Evolutionary conservation across 805 yeast species (phyloP).

Genomic region (Candida ovalis): DNA sequence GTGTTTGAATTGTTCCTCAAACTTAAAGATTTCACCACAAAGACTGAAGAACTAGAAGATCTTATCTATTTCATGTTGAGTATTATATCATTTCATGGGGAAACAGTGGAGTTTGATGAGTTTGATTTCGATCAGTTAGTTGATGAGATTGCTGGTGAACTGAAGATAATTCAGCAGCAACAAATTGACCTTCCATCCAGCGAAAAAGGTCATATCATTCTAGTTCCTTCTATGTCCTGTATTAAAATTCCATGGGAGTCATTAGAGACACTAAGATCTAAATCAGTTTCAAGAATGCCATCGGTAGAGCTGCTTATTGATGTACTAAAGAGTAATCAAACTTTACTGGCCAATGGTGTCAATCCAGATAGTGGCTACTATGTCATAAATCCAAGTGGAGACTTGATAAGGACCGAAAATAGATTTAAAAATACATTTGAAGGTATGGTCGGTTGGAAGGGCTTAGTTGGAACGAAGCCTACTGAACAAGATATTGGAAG

Average conservation of each 20-base stretch:
- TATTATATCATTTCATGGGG: slow-evolving; percentile 58
- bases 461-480: slow-evolving; percentile 55
- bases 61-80: slow-evolving; percentile 61
- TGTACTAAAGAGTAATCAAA: slow-evolving; percentile 26
- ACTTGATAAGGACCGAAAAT: slow-evolving; percentile 62
- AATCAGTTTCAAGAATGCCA: slow-evolving; percentile 73
- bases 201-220: slow-evolving; percentile 49
- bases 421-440: slow-evolving; percentile 46
- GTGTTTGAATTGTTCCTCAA: slow-evolving; percentile 50
- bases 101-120: slow-evolving; percentile 60
- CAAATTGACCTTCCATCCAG: too few relatives aligned
- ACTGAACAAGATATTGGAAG: slow-evolving; percentile 46
- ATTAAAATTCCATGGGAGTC: slow-evolving; percentile 91
- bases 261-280: slow-evolving; percentile 46
- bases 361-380: slow-evolving; percentile 43
- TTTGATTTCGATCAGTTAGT: slow-evolving; percentile 55
- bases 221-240: slow-evolving; percentile 65
- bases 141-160: slow-evolving; percentile 46
- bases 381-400: slow-evolving; percentile 80
- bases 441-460: slow-evolving; percentile 42
- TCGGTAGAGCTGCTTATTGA: slow-evolving; percentile 46
- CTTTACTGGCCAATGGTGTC: slow-evolving; percentile 16
- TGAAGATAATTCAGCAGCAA: slow-evolving; percentile 31
- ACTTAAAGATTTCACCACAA: slow-evolving; percentile 37
- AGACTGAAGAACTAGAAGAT: slow-evolving; percentile 48